Conservation (phyloP, 495 filamentous ascomycete genomes). For the Lichina pygmaea region DNA sequence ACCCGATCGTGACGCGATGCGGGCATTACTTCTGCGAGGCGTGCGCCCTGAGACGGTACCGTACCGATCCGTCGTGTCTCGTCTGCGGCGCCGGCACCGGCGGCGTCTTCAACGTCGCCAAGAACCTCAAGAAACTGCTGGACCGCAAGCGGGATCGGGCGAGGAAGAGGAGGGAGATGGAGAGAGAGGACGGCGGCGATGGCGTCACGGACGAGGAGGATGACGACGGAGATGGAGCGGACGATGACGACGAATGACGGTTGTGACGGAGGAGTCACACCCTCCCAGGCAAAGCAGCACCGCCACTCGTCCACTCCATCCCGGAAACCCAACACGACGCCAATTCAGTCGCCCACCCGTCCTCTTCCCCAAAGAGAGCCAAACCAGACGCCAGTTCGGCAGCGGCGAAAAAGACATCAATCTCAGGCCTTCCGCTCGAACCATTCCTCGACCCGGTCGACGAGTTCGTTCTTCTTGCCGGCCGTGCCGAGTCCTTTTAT, state of each 20-base stretch:
- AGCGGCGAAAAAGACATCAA: too few relatives aligned
- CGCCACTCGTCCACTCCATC: too few relatives aligned
- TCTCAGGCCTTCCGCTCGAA: conserved; percentile 27
- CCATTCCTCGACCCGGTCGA: conserved; percentile 53
- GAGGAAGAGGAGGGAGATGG: conserved; percentile 37
- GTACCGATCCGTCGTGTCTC: conserved; percentile 58
- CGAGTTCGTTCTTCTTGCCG: conserved; percentile 55
- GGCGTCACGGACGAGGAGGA: conserved; percentile 35
- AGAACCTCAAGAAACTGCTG: conserved; percentile 51
- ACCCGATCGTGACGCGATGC: conserved; percentile 69
- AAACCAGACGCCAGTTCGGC: too few relatives aligned
- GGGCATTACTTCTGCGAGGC: conserved; percentile 87
- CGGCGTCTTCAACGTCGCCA: conserved; percentile 76
- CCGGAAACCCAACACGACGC: too few relatives aligned
- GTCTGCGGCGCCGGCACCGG: conserved; percentile 62
- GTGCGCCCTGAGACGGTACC: conserved; percentile 65
- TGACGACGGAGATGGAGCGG: background rate
- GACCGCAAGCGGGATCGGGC: conserved; percentile 59
- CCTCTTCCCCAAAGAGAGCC: too few relatives aligned
- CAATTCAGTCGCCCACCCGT: too few relatives aligned
- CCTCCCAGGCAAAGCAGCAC: too few relatives aligned
- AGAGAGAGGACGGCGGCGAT: conserved; percentile 43
- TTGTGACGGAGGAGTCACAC: too few relatives aligned
- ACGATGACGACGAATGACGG: background rate
- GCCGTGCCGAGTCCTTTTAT: conserved; percentile 29